A percentile compares a stretch with the other conserved stretches of the same genome.
These are phyloP conservation scores for Neonectria sp. DNA, from an alignment of 2,329 filamentous ascomycete species.

Conservation along the genomic window DNA sequence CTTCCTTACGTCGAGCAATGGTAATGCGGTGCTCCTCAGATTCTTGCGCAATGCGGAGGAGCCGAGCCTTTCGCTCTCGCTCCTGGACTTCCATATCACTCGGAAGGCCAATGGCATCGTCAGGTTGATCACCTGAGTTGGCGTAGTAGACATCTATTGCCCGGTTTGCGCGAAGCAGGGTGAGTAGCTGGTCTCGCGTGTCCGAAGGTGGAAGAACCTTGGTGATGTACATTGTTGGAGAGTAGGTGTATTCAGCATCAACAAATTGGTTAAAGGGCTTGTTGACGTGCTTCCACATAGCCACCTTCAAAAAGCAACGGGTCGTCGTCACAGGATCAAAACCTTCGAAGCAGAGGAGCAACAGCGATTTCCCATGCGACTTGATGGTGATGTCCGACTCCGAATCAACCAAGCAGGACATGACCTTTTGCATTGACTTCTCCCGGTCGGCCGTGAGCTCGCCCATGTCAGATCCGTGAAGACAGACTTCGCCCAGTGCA, in stretches of 20 bases:
- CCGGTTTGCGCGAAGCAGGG: constrained; percentile 66
- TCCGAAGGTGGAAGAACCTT: constrained; percentile 61
- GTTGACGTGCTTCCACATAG: constrained; percentile 77
- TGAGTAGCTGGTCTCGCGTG: constrained; percentile 59
- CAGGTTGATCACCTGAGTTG: constrained; percentile 67
- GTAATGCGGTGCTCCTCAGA: constrained; percentile 64
- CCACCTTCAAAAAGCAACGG: constrained; percentile 72
- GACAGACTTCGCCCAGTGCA: constrained; percentile 75
- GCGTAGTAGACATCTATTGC: constrained; percentile 69
- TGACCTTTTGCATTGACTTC: constrained; percentile 70
- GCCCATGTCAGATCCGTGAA: constrained; percentile 65
- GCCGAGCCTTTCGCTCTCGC: constrained; percentile 63
- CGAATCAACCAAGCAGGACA: constrained; percentile 69
- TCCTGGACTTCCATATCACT: constrained; percentile 65
- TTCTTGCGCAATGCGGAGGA: constrained; percentile 62
- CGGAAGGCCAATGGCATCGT: constrained; percentile 67
- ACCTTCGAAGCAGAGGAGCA: constrained; percentile 74
- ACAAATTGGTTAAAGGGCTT: constrained; percentile 70
- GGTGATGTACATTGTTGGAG: constrained; percentile 74
- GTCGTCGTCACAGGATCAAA: constrained; percentile 69
- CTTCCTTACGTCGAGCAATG: constrained; percentile 65
- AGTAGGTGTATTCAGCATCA: constrained; percentile 70
- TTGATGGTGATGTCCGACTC: constrained; percentile 70
- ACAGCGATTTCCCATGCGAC: constrained; percentile 70
- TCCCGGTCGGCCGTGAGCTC: constrained; percentile 63